Evolutionary conservation across 2,329 filamentous ascomycete genomes (phyloP).

Genomic region (Thelonectria discophora): DNA sequence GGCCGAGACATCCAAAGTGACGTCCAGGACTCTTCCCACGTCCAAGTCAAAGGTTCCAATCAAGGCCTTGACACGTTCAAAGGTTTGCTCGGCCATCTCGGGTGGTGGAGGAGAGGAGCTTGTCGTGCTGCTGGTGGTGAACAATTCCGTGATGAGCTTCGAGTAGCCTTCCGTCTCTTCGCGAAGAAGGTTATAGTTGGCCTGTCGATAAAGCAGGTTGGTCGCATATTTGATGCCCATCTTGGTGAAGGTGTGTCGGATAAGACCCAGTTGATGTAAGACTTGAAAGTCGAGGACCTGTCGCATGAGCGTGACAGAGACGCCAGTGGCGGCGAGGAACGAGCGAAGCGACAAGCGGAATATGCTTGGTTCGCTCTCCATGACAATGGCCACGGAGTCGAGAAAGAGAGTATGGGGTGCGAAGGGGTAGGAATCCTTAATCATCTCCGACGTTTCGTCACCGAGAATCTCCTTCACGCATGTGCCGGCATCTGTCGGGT

Average conservation of each 20-base stretch:
- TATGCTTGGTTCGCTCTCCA: slow-evolving; percentile 70
- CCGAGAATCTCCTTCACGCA: slow-evolving; percentile 79
- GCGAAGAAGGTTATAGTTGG: slow-evolving; percentile 93
- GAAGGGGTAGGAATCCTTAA: slow-evolving; percentile 61
- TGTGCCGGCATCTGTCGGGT: slow-evolving; percentile 73
- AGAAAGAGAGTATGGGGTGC: slow-evolving; percentile 78
- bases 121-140: slow-evolving; percentile 85
- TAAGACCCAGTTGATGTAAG: slow-evolving; percentile 79
- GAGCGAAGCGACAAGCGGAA: slow-evolving; percentile 65
- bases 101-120: slow-evolving; percentile 76
- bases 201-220: slow-evolving; percentile 91
- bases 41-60: slow-evolving; percentile 98
- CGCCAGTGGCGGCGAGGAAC: slow-evolving; percentile 76
- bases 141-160: slow-evolving; percentile 94
- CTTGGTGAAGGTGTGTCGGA: slow-evolving; percentile 84
- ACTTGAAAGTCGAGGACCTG: slow-evolving; percentile 82
- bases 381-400: slow-evolving; percentile 81
- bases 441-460: slow-evolving; percentile 60
- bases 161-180: slow-evolving; percentile 98
- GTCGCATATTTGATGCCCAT: slow-evolving; percentile 90
- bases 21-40: slow-evolving; percentile 91
- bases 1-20: slow-evolving; percentile 94
- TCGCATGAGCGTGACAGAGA: slow-evolving; percentile 78
- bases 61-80: slow-evolving; percentile 90
- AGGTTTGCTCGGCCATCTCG: slow-evolving; percentile 83